These are phyloP conservation scores for Megacollybia marginata DNA, from an alignment of 768 basidiomycete species.

Conservation along the genomic window DNA sequence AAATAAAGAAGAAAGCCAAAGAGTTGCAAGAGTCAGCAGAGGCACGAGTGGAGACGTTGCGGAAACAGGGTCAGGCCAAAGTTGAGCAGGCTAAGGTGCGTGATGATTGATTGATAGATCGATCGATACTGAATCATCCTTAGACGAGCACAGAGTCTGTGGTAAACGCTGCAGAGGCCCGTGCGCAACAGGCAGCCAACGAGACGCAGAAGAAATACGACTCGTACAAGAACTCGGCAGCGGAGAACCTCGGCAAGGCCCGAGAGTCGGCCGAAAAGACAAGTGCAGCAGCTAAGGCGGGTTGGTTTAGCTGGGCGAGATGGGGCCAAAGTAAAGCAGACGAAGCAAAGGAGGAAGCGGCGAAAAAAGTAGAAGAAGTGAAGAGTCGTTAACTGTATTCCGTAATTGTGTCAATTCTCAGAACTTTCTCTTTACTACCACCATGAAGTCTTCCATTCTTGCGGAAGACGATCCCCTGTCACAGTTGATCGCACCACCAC, in stretches of 20 bases:
- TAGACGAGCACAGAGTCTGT: constrained; percentile 4
- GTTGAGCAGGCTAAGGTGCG: constrained; percentile 1
- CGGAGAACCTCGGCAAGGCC: background rate
- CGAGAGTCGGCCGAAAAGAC: background rate
- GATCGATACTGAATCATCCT: background rate
- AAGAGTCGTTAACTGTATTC: background rate
- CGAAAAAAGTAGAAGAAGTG: constrained; percentile 3
- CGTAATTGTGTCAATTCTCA: too few relatives aligned
- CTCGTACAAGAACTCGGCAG: background rate
- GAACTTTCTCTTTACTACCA: too few relatives aligned
- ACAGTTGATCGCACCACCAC: constrained; percentile 41
- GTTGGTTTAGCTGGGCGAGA: constrained; percentile 15
- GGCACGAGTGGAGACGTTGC: constrained; percentile 5
- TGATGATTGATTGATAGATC: background rate
- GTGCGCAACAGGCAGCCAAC: constrained; percentile 3
- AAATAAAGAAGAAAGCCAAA: constrained; percentile 2
- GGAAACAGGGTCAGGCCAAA: constrained; percentile 5
- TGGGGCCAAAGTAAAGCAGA: constrained; percentile 14
- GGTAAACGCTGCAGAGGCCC: constrained; percentile 2
- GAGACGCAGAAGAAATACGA: constrained; percentile 3
- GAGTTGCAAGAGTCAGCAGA: constrained; percentile 6
- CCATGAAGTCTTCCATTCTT: too few relatives aligned
- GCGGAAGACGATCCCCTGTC: constrained; percentile 42
- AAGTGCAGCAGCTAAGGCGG: constrained; percentile 8
- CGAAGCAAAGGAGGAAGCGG: constrained; percentile 10